Evolutionary conservation across 768 basidiomycete species (phyloP), one percentile per base, ranked within the genome.

Genomic region (Trametes coccinea): DNA sequence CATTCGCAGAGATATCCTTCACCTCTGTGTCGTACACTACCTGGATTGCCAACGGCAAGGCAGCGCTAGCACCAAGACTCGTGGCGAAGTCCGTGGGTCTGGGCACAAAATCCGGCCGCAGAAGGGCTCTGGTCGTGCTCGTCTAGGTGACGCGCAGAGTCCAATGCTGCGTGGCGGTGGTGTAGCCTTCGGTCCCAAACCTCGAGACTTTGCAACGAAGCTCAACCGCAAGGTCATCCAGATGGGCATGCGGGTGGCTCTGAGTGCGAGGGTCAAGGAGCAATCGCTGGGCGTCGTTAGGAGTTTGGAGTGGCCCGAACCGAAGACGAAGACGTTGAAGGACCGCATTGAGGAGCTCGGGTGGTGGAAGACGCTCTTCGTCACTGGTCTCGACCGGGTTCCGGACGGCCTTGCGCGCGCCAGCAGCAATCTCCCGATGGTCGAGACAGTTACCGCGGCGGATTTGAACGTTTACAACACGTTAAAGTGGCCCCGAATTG

Each of bases 111-210:
- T 98, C 60, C 85, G 89, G 41, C 87, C 81, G 5, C 97, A 99
- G 74, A 99, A 99, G 74, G 96, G 96, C 8, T 83, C 86, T 14
- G 96, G 97, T 61, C 80, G 75, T 66, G 97, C 97, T 9, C 92
- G 97, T 71, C 78, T 97, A 9, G 96, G 95, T 49, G 93, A 95
- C 67, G 85, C 80, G 2, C 91, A 93, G 68, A 90, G 86, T 72
- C 93, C 93, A 1, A 92, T 93, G 82, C 83, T 89, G 56, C 81
- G 88, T 34, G 96, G 96, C 37, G 97, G 97, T 75, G 97, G 96
- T 67, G 84, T 90, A 43, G 93, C 93, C 5, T 95, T 94, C 62
- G 94, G 94, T 33, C 93, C 93, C 0, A 89, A 92, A 71, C 92
- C 94, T 2, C 84, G 94, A 51, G 92, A 97, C 72, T 98, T 95